Conservation (phyloP, 192 early-diverging fungal species). For the Backusella morwellensis region DNA sequence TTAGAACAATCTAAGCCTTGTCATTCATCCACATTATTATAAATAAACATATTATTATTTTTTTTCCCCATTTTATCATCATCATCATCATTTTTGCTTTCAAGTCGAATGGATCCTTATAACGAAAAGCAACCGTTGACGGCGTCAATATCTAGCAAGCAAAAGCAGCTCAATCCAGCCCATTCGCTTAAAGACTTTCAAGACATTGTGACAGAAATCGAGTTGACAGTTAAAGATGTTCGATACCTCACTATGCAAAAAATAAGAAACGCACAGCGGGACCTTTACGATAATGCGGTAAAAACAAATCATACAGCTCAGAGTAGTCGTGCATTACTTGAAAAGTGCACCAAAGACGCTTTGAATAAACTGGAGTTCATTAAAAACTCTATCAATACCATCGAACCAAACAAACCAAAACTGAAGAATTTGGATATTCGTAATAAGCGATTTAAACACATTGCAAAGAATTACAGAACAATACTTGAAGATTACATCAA, state of each 20-base stretch:
- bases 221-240: neutral
- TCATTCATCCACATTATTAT: neutral
- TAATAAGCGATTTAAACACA: neutral
- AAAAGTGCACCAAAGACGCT: neutral
- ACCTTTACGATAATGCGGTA: neutral
- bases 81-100: neutral
- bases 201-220: neutral
- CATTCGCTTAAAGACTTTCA: neutral
- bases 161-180: neutral
- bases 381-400: neutral
- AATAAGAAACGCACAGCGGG: neutral
- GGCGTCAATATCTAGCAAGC: neutral
- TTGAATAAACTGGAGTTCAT: neutral
- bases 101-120: neutral
- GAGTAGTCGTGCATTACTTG: neutral
- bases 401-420: slow-evolving; percentile 11
- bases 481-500: neutral
- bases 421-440: neutral
- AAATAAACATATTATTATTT: neutral
- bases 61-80: neutral
- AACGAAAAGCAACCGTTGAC: neutral
- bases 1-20: neutral
- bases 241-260: neutral
- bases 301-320: neutral
- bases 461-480: neutral